Evolutionary conservation across 352 stramenopile genomes (phyloP).

Genomic region (Pythium folliculosum): DNA sequence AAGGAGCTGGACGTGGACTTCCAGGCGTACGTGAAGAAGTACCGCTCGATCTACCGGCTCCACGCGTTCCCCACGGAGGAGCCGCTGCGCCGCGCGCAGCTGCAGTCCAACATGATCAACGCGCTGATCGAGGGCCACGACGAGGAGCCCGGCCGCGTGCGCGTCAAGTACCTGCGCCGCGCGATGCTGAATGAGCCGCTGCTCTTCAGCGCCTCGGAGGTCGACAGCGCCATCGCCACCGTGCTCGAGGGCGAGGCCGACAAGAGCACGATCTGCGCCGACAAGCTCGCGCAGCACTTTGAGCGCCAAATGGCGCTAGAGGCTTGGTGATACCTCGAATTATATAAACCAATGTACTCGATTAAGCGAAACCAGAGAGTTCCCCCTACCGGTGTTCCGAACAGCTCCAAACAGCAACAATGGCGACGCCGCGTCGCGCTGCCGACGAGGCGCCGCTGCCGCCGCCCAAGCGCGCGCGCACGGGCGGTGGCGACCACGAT

Average conservation of each 20-base stretch:
- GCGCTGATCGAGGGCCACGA: conserved; percentile 57
- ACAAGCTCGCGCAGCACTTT: conserved; percentile 69
- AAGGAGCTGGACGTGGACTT: conserved; percentile 86
- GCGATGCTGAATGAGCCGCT: conserved; percentile 73
- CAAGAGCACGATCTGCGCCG: conserved; percentile 44
- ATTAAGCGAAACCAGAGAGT: neutral
- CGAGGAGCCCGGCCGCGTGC: conserved; percentile 50
- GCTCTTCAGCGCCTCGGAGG: conserved; percentile 75
- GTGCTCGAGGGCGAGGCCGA: conserved; percentile 42
- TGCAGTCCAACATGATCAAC: conserved; percentile 77
- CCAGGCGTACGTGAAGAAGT: conserved; percentile 69
- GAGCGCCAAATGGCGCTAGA: conserved; percentile 26
- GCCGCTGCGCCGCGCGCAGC: conserved; percentile 50
- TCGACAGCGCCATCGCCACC: conserved; percentile 52
- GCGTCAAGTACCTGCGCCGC: conserved; percentile 54
- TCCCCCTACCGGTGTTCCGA: neutral
- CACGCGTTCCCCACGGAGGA: conserved; percentile 61
- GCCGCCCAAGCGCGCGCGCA: conserved; percentile 2
- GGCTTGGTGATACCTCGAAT: too few relatives aligned
- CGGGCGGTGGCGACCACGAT: neutral
- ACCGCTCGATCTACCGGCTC: conserved; percentile 78
- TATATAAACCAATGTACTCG: neutral
- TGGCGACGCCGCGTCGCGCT: neutral
- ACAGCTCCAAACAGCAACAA: neutral
- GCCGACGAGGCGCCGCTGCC: neutral